Percentiles rank a stretch among this genome's conserved stretches.
These are phyloP conservation scores for Ascochyta koolunga DNA, from an alignment of 2,329 filamentous ascomycete species.

Conservation along the genomic window DNA sequence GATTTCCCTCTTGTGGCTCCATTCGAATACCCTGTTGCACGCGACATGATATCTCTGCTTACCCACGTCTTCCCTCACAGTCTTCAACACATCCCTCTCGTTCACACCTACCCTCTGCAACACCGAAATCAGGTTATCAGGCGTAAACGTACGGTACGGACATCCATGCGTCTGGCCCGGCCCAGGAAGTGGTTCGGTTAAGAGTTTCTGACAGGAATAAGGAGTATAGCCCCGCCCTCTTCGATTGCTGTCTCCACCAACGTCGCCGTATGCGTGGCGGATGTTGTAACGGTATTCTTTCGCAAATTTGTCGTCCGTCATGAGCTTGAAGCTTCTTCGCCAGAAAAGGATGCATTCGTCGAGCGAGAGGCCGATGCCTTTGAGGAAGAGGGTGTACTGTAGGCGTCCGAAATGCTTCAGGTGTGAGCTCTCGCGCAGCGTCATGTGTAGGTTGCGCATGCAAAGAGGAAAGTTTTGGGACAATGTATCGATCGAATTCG, in stretches of 20 bases:
- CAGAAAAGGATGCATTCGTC: constrained; percentile 93
- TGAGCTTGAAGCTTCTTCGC: constrained; percentile 81
- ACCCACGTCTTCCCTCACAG: constrained; percentile 86
- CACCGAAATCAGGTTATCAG: constrained; percentile 81
- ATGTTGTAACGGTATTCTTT: constrained; percentile 98
- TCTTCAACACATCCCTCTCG: constrained; percentile 77
- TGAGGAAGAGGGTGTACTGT: constrained; percentile 95
- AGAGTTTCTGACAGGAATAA: constrained; percentile 92
- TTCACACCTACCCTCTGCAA: constrained; percentile 79
- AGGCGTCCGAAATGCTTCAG: constrained; percentile 92
- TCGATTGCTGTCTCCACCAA: constrained; percentile 88
- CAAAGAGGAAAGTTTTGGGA: constrained; percentile 86
- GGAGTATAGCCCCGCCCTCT: constrained; percentile 87
- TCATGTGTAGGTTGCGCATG: constrained; percentile 90
- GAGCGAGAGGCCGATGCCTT: constrained; percentile 90
- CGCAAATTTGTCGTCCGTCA: constrained; percentile 93
- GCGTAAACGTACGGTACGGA: constrained; percentile 88
- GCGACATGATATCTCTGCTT: constrained; percentile 92
- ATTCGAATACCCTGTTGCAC: constrained; percentile 94
- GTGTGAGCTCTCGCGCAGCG: constrained; percentile 84
- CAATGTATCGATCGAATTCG: constrained; percentile 72
- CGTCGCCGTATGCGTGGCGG: constrained; percentile 92
- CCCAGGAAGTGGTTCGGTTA: constrained; percentile 86
- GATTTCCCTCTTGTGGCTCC: constrained; percentile 70
- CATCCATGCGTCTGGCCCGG: constrained; percentile 93